Evolutionary conservation across 176 grass and related monocot genomes (phyloP), one percentile per base, ranked within the genome.

Genomic region (Leersia perrieri): DNA sequence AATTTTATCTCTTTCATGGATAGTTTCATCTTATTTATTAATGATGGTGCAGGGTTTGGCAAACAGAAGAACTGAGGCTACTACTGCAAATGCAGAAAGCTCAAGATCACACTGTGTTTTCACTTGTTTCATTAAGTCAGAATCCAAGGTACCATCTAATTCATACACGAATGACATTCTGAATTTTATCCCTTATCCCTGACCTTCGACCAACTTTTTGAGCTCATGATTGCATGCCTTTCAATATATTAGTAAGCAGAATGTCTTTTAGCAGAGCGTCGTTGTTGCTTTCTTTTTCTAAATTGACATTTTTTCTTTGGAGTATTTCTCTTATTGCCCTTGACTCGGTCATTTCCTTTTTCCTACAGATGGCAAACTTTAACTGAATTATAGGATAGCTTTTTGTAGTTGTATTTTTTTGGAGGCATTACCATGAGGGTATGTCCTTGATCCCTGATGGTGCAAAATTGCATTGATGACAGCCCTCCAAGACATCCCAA

Each of bases 91-190:
- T 68, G 74, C 74, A 49, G 90, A 92, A 31, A 92, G 90, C 64
- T 92, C 86, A 9, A 86, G 90, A 62, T 92, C 90, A 80, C 90
- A 92, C 63, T 92, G 90, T 63, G 90, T 92, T n/a, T 92, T 92
- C 63, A 92, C 90, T 68, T 92, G 90, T 13, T 74, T 92, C 23
- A 84, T 92, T 27, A 88, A 85, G 79, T 92, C 83, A 44, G 79
- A 80, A 70, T 83, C 77, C 51, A 92, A 89, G 90, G 90, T 92
- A 83, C 55, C 83, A 66, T 47, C 72, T 38, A 30, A 45, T 81
- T 61, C 41, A 58, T 26, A 51, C 32, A 68, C 28, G n/a, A 40
- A 25, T 69, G 12, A 14, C 11, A 5, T 12, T 31, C 28, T 31
- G 20, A 51, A 51, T 51, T 51, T 51, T 20, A 51, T 51, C 47